A percentile compares a stretch with the other conserved stretches of the same genome.
Evolutionary conservation across 176 grass and related monocot species (phyloP).

Genomic region (Bothriochloa decipiens): DNA sequence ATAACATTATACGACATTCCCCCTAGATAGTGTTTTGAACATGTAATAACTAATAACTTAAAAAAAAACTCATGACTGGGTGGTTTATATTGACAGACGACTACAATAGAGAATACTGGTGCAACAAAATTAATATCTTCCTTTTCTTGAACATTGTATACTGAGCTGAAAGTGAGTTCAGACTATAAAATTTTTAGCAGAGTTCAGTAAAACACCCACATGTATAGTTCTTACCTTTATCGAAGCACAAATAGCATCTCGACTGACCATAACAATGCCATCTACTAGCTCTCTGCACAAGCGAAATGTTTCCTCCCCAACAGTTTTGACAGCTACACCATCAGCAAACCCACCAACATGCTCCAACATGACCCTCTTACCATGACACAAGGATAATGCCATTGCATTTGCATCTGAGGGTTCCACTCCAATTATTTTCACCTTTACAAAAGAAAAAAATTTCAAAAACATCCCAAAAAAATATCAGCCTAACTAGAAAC

Average conservation of each 20-base stretch:
- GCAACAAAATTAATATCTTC: not conserved
- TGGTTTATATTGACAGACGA: conserved; percentile 10
- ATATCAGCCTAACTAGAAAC: not conserved
- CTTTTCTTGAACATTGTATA: not conserved
- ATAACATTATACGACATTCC: not conserved
- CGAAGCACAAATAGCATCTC: conserved; percentile 99
- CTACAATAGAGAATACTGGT: not conserved
- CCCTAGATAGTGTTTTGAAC: conserved; percentile 16
- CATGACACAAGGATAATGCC: conserved; percentile 90
- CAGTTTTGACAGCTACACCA: conserved; percentile 97
- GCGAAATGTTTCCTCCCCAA: conserved; percentile 92
- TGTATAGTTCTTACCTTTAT: conserved; percentile 71
- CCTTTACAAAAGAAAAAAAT: conserved; percentile 45
- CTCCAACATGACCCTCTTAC: conserved; percentile 83
- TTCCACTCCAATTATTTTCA: conserved; percentile 98
- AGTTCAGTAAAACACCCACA: not conserved
- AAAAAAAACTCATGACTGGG: not conserved
- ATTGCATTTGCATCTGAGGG: conserved; percentile 99
- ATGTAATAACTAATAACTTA: not conserved
- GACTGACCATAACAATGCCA: conserved; percentile 88
- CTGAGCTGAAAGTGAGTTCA: not conserved
- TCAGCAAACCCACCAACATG: conserved; percentile 97
- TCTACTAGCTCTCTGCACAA: conserved; percentile 91
- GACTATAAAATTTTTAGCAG: not conserved
- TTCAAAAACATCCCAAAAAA: conserved; percentile 20